Percentiles rank a stretch among this genome's conserved stretches.
phyloP scores from a whole-genome alignment of 768 basidiomycete species.

The Mycena haematopus region DNA sequence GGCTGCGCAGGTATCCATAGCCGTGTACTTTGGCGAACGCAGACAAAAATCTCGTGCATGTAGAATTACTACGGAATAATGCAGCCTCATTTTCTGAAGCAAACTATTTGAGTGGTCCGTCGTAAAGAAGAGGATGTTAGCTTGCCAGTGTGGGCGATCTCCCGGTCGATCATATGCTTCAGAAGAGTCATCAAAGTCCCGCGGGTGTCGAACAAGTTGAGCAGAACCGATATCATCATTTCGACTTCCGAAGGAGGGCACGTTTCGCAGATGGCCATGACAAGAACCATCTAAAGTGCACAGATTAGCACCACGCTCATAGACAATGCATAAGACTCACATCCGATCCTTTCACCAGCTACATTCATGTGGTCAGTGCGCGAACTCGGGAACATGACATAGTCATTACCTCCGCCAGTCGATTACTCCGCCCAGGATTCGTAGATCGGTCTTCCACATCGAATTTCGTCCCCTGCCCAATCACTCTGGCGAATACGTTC shows the following conservation, averaged over 20 bases:
- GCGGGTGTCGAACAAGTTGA: slow-evolving; percentile 86
- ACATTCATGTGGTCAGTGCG: slow-evolving; percentile 6
- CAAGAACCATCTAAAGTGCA: slow-evolving; percentile 66
- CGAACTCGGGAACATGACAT: neutral
- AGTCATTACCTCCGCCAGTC: slow-evolving; percentile 62
- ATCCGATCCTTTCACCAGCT: slow-evolving; percentile 79
- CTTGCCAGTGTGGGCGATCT: slow-evolving; percentile 79
- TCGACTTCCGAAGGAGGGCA: slow-evolving; percentile 83
- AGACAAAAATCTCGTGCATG: slow-evolving; percentile 85
- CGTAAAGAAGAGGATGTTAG: neutral
- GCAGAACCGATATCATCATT: slow-evolving; percentile 81
- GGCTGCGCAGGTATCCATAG: slow-evolving; percentile 85
- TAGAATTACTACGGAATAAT: slow-evolving; percentile 89
- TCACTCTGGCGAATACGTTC: slow-evolving; percentile 81
- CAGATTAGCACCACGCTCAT: neutral
- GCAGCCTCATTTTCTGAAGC: slow-evolving; percentile 76
- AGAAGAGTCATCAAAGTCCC: slow-evolving; percentile 74
- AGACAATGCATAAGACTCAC: slow-evolving; percentile 47
- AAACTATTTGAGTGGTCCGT: slow-evolving; percentile 7
- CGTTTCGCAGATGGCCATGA: slow-evolving; percentile 86
- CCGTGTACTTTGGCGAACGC: slow-evolving; percentile 90
- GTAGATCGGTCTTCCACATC: slow-evolving; percentile 61
- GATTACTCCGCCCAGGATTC: slow-evolving; percentile 53
- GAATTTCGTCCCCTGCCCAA: slow-evolving; percentile 82
- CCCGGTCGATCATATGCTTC: slow-evolving; percentile 85